Conservation (phyloP, 805 yeast genomes). For the Diddensiella caesifluorescens region DNA sequence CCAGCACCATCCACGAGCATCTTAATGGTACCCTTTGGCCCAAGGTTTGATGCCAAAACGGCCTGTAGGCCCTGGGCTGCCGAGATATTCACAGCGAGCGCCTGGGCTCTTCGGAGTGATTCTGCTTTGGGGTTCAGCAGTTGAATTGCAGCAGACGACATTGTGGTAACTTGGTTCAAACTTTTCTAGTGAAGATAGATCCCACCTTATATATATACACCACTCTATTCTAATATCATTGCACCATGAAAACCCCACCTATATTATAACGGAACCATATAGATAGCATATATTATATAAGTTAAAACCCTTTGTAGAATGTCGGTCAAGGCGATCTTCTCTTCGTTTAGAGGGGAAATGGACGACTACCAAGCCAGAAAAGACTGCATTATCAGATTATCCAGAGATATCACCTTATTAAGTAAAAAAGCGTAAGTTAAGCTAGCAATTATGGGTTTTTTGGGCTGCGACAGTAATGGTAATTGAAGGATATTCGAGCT, state of each 20-base stretch:
- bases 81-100: constrained; percentile 86
- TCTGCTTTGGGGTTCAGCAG: constrained; percentile 96
- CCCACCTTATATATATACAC: too few relatives aligned
- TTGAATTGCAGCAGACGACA: constrained; percentile 47
- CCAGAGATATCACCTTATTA: constrained; percentile 37
- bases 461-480: constrained; percentile 1
- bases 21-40: constrained; percentile 95
- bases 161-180: constrained; percentile 6
- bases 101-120: constrained; percentile 91
- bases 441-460: constrained; percentile 2
- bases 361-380: constrained; percentile 33
- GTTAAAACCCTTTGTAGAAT: too few relatives aligned
- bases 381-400: constrained; percentile 33
- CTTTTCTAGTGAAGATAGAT: too few relatives aligned
- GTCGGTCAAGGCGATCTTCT: constrained; percentile 2
- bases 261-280: too few relatives aligned
- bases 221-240: too few relatives aligned
- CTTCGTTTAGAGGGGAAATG: constrained; percentile 10
- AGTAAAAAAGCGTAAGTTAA: constrained; percentile 34
- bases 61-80: constrained; percentile 97
- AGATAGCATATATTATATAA: too few relatives aligned
- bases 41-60: constrained; percentile 85
- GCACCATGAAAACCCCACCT: too few relatives aligned
- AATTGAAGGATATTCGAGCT: constrained; percentile 23
- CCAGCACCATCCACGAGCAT: constrained; percentile 98